phyloP scores from a whole-genome alignment of 768 basidiomycete genomes.

The Amanita rubescens region DNA sequence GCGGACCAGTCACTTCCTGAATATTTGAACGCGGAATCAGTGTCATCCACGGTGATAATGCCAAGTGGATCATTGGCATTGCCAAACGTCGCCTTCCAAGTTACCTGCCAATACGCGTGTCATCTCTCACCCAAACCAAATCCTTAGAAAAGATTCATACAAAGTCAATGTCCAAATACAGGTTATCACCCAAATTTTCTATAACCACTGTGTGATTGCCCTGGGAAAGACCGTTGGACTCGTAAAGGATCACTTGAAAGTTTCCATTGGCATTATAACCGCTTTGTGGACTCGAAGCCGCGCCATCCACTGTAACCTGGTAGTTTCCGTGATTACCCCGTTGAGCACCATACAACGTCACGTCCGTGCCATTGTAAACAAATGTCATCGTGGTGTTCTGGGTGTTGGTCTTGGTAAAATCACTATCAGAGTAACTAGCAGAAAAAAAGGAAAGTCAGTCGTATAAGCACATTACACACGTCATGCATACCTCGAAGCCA shows the following conservation, averaged over 20 bases:
- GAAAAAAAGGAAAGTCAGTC: constrained; percentile 3
- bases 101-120: neutral
- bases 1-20: constrained; percentile 1
- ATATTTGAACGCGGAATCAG: neutral
- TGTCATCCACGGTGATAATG: neutral
- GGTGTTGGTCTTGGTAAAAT: constrained; percentile 32
- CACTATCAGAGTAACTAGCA: constrained; percentile 28
- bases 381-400: constrained; percentile 22
- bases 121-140: neutral
- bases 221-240: neutral
- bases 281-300: neutral
- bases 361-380: constrained; percentile 39
- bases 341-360: constrained; percentile 45
- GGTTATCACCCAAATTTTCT: neutral
- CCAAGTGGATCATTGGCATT: neutral
- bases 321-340: constrained; percentile 26
- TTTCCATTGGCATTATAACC: neutral
- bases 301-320: constrained; percentile 33
- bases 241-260: neutral
- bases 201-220: neutral
- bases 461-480: too few species aligned
- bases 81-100: constrained; percentile 1
- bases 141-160: neutral
- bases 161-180: constrained; percentile 4
- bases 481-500: too few species aligned